Evolutionary conservation across 148 eudicot genomes (phyloP), one percentile per base, ranked within the genome.

Genomic region (Chenopodium album): DNA sequence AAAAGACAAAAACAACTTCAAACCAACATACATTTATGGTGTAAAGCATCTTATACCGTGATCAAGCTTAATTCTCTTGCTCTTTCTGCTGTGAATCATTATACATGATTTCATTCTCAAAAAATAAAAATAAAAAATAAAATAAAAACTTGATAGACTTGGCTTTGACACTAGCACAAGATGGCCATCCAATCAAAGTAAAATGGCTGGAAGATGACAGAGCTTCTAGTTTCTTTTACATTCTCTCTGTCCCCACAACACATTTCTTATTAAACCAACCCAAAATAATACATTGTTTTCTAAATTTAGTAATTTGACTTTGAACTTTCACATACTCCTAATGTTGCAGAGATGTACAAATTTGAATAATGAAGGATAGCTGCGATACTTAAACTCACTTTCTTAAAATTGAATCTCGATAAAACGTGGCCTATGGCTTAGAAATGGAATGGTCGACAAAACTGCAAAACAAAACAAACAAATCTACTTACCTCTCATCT

Each of bases 401-500:
- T 56, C 22, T 56, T 17, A 4, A 16, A 14, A 56, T 4, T 56
- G 62, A 4, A 1, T 54, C 17, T 54, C 60, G 4, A 56, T 4
- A 14, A 14, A 2, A 56, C 17, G 62, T 17, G 62, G 62, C 54
- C 54, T 56, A 2, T 14, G 17, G 17, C 17, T 14, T 56, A 12
- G 17, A 14, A 56, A 56, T 56, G 62, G 62, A 56, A 19, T 6
- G 17, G 17, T 17, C 17, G 2, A 17, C 62, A 47, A 37, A 29
- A 19, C 26, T 6, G 19, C 6, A 20, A 29, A 67, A 29, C 3
- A 66, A 80, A 44, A 34, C 37, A 37, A 70, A 48, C 29, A 68
- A 12, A 16, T n/a, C 71, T 7, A 79, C 75, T 78, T 69, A 92
- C 98, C 98, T 91, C 83, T 95, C 98, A 86, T 95, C 98, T 88